phyloP scores from a whole-genome alignment of 441 rosid genomes.

The Lepidium campestre region DNA sequence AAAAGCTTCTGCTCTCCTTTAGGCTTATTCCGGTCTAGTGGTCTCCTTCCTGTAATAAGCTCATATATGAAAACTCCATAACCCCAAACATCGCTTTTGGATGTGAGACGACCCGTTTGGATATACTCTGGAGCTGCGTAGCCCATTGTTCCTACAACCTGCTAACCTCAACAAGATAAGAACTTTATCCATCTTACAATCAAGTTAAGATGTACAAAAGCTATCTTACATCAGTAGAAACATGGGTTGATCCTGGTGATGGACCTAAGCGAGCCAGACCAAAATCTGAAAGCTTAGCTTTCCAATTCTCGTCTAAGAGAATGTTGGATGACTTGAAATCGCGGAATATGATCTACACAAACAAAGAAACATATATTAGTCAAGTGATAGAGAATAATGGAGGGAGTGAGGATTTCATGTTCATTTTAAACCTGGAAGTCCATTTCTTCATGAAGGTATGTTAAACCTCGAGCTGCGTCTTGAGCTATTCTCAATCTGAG shows the following conservation, averaged over 20 bases:
- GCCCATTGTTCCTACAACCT: constrained; percentile 96
- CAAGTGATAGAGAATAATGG: background rate
- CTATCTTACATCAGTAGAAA: constrained; percentile 72
- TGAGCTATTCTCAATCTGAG: constrained; percentile 82
- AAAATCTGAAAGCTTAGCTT: constrained; percentile 89
- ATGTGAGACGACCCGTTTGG: constrained; percentile 82
- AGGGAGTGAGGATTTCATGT: background rate
- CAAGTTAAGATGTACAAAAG: background rate
- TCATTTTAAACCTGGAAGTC: constrained; percentile 62
- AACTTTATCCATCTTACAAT: constrained; percentile 43
- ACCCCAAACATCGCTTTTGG: constrained; percentile 90
- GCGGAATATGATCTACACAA: constrained; percentile 66
- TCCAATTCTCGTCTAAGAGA: constrained; percentile 80
- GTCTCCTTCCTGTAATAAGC: constrained; percentile 84
- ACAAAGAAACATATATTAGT: background rate
- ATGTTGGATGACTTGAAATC: constrained; percentile 94
- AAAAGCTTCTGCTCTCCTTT: constrained; percentile 78
- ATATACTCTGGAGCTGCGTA: constrained; percentile 92
- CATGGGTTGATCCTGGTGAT: constrained; percentile 75
- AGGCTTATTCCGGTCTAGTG: constrained; percentile 70
- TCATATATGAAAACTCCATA: constrained; percentile 92
- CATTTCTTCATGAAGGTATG: constrained; percentile 90
- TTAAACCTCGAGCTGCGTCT: constrained; percentile 88
- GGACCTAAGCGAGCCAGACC: constrained; percentile 95
- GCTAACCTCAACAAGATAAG: background rate